phyloP scores from a whole-genome alignment of 768 basidiomycete species.

The Phylloporus arenicola region DNA sequence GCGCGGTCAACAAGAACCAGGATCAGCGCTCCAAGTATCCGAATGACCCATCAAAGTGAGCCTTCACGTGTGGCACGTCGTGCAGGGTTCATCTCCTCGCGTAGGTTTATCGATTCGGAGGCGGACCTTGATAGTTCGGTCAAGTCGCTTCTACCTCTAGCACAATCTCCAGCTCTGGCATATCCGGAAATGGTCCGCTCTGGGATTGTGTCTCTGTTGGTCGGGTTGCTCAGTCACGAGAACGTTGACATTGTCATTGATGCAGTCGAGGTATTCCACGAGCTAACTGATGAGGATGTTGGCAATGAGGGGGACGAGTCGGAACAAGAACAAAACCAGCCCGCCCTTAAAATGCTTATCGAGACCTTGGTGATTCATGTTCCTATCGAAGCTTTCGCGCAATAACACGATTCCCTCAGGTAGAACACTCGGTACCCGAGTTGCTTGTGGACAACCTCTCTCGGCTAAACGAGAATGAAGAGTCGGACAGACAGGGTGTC shows the following conservation, averaged over 20 bases:
- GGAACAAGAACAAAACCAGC: slow-evolving; percentile 53
- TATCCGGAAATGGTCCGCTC: slow-evolving; percentile 87
- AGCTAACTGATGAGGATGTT: slow-evolving; percentile 95
- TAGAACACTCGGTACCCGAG: slow-evolving; percentile 80
- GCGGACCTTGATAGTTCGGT: slow-evolving; percentile 87
- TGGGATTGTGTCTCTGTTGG: slow-evolving; percentile 61
- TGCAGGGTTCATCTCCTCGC: slow-evolving; percentile 2
- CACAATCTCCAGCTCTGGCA: slow-evolving; percentile 75
- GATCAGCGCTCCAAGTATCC: slow-evolving; percentile 95
- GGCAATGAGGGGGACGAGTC: slow-evolving; percentile 71
- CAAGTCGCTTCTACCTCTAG: slow-evolving; percentile 82
- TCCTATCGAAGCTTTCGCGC: neutral
- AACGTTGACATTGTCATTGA: slow-evolving; percentile 98
- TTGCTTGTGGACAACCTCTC: slow-evolving; percentile 83
- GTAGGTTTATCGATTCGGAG: slow-evolving; percentile 97
- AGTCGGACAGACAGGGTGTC: slow-evolving; percentile 85
- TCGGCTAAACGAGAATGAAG: slow-evolving; percentile 87
- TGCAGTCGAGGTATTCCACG: slow-evolving; percentile 85
- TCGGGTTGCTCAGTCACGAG: slow-evolving; percentile 89
- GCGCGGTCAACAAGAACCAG: slow-evolving; percentile 90
- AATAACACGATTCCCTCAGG: slow-evolving; percentile 37
- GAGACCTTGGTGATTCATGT: slow-evolving; percentile 60
- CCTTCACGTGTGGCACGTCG: neutral
- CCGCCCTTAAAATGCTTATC: slow-evolving; percentile 68
- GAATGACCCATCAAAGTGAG: slow-evolving; percentile 84